These are phyloP conservation scores for Mycena sanguinolenta DNA, from an alignment of 768 basidiomycete genomes.

Conservation along the genomic window DNA sequence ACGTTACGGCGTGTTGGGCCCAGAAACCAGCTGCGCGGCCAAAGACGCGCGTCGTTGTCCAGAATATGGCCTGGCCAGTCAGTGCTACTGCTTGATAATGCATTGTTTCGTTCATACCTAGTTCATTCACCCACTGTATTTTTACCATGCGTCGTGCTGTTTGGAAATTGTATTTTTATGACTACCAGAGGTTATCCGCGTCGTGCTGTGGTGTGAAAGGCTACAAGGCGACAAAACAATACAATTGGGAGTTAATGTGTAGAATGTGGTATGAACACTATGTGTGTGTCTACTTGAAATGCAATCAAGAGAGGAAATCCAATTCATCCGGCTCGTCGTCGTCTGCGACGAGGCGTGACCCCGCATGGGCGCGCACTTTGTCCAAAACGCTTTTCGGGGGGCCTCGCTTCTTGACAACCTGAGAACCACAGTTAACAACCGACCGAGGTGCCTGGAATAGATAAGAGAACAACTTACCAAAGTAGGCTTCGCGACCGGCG, in stretches of 20 bases:
- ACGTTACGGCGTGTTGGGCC: no score
- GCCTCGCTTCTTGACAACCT: slow-evolving; percentile 4
- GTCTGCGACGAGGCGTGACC: not conserved
- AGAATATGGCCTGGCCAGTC: no score
- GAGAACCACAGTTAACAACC: not conserved
- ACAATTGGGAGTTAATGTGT: not conserved
- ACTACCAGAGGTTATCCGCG: no score
- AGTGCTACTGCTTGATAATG: no score
- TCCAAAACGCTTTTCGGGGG: slow-evolving; percentile 34
- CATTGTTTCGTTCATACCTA: no score
- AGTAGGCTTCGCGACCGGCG: not conserved
- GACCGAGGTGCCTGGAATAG: not conserved
- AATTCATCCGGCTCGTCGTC: slow-evolving; percentile 35
- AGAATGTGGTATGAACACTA: not conserved
- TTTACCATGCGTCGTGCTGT: no score
- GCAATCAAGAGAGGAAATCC: slow-evolving; percentile 30
- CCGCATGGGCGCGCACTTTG: slow-evolving; percentile 15
- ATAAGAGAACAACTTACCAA: slow-evolving; percentile 1
- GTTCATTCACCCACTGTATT: no score
- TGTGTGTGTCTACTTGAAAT: not conserved
- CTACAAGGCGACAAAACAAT: no score
- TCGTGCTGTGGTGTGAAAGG: no score
- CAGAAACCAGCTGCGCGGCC: no score
- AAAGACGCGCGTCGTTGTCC: no score
- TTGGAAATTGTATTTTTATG: no score